Conservation (phyloP, 1,139 yeast species). For the Yamadazyma mexicana region DNA sequence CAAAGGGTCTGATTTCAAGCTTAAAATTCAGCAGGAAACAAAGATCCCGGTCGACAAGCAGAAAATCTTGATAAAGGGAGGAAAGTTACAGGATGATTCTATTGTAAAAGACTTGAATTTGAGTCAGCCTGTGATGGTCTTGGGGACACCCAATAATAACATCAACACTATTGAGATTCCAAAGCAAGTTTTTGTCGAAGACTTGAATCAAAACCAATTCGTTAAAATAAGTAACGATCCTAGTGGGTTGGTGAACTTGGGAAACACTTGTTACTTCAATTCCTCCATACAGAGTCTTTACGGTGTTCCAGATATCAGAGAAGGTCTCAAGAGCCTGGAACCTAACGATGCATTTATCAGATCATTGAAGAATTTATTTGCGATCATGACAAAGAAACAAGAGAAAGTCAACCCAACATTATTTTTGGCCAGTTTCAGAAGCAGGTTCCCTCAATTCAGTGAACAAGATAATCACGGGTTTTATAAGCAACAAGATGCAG, state of each 20-base stretch:
- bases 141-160: conserved; percentile 83
- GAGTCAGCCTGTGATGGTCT: conserved; percentile 76
- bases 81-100: conserved; percentile 75
- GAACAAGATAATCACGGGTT: conserved; percentile 70
- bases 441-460: conserved; percentile 82
- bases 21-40: conserved; percentile 69
- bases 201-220: conserved; percentile 50
- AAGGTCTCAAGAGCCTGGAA: conserved; percentile 24
- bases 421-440: conserved; percentile 63
- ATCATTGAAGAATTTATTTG: conserved; percentile 44
- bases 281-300: conserved; percentile 82
- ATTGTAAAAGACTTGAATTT: conserved; percentile 45
- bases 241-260: conserved; percentile 81
- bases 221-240: conserved; percentile 54
- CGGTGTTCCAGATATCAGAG: conserved; percentile 59
- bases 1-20: conserved; percentile 69
- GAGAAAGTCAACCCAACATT: conserved; percentile 58
- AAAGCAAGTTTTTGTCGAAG: conserved; percentile 67
- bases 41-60: conserved; percentile 86
- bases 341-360: conserved; percentile 18
- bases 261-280: conserved; percentile 94
- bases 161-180: conserved; percentile 60
- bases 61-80: conserved; percentile 86
- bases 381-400: conserved; percentile 47
- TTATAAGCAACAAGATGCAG: conserved; percentile 96